A percentile compares a stretch with the other conserved stretches of the same genome.
These are phyloP conservation scores for Penicillium paradoxum DNA, from an alignment of 495 filamentous ascomycete species.

Conservation along the genomic window DNA sequence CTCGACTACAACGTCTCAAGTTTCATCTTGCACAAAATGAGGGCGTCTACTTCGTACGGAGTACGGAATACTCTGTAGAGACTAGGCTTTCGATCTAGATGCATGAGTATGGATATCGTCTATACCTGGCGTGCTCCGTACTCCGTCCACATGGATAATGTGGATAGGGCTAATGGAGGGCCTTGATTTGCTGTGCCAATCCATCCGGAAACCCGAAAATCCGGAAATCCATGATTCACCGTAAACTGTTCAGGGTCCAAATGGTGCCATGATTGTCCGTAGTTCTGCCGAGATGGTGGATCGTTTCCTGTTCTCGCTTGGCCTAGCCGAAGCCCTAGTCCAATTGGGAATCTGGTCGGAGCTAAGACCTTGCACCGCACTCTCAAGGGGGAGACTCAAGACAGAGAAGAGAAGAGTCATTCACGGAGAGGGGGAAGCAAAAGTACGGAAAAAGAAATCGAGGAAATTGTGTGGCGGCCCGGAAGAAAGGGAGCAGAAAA, in stretches of 20 bases:
- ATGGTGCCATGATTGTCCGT: conserved; percentile 11
- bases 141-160: too few species aligned
- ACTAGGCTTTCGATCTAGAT: too few species aligned
- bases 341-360: too few species aligned
- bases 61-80: too few species aligned
- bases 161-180: too few species aligned
- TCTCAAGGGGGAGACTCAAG: too few species aligned
- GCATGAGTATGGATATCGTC: too few species aligned
- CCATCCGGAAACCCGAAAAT: too few species aligned
- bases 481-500: conserved; percentile 28
- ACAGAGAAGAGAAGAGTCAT: background rate
- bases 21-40: background rate
- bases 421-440: background rate
- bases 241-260: background rate
- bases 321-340: conserved; percentile 28
- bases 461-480: conserved; percentile 13
- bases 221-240: background rate
- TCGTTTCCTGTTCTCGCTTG: conserved; percentile 17
- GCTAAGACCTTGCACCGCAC: conserved; percentile 2
- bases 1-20: too few species aligned
- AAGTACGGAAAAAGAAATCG: background rate
- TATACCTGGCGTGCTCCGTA: too few species aligned
- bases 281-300: conserved; percentile 23
- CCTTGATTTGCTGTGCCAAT: too few species aligned
- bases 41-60: too few species aligned